Evolutionary conservation across 192 early-diverging fungal species (phyloP), one percentile per base, ranked within the genome.

Genomic region (Spinellus fusiger): DNA sequence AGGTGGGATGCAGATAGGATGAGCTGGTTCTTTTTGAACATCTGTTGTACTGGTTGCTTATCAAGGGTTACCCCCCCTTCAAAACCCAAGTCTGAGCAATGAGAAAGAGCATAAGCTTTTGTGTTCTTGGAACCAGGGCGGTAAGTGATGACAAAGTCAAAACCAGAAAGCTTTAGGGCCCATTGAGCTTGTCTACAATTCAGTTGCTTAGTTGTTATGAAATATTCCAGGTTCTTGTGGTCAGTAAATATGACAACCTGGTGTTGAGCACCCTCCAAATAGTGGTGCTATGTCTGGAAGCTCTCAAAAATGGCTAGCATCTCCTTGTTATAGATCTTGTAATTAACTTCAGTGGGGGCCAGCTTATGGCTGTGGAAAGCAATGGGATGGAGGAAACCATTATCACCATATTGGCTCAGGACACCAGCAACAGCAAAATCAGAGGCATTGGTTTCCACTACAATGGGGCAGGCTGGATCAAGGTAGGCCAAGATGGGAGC

Each of bases 261-360:
- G 18, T 54, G 23, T 9, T 15, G 22, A 35, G 61, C 4, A 5
- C 60, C 65, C 32, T 64, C 44, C 0, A 77, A 61, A 38, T 75
- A 66, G 53, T 63, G 69, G 0, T 68, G 52, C 73, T 68, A 77
- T 1, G 25, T 4, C n/a, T 62, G 35, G 31, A 77, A 77, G 0
- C 59, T 13, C 0, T 61, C 65, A 10, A 67, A 20, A 0, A 78
- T 73, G 16, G 73, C 69, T 0, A 77, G 53, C 2, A 76, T 27
- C 31, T 78, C 76, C 28, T 77, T 73, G 47, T 77, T 74, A 50
- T 73, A 53, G n/a, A 73, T 77, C 1, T 40, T 9, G 33, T 73
- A 77, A 54, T 73, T 73, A 16, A 54, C 9, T 59, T 77, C 54
- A 29, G 73, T 64, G 16, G 58, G 32, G 15, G 23, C 2, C 1